Conservation (phyloP, 2,329 filamentous ascomycete species). For the Ceratocystis huliohia region DNA sequence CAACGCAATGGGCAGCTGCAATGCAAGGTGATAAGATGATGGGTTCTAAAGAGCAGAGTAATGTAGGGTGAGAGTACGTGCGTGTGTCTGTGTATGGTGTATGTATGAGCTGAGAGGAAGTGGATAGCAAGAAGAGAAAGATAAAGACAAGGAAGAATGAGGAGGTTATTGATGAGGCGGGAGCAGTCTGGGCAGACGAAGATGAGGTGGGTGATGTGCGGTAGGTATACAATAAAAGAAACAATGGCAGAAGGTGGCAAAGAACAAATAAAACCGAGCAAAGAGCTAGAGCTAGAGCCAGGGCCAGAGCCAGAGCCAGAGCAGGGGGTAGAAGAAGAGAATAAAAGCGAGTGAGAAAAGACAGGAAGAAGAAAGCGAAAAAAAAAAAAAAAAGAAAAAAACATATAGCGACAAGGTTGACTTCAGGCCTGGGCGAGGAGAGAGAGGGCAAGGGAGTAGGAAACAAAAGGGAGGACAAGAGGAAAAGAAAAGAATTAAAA, state of each 20-base stretch:
- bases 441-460: slow-evolving; percentile 1
- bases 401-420: not conserved
- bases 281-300: not conserved
- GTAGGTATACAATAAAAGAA: slow-evolving; percentile 18
- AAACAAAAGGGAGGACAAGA: slow-evolving; percentile 1
- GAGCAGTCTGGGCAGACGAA: not conserved
- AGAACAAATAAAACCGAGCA: not conserved
- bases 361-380: not conserved
- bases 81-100: not conserved
- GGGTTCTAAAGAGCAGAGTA: slow-evolving; percentile 9
- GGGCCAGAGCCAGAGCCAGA: not conserved
- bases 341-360: not conserved
- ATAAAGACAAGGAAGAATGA: not conserved
- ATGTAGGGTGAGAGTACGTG: not conserved
- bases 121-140: slow-evolving; percentile 10
- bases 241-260: slow-evolving; percentile 6
- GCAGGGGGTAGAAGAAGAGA: not conserved
- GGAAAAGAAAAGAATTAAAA: not conserved
- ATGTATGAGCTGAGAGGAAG: not conserved
- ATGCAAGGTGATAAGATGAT: slow-evolving; percentile 19
- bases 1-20: slow-evolving; percentile 15
- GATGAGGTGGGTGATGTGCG: slow-evolving; percentile 18
- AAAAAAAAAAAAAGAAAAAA: not conserved
- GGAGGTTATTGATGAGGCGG: not conserved
- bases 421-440: not conserved